A percentile compares a stretch with the other conserved stretches of the same genome.
These are phyloP conservation scores for Uronychia setigera DNA, from an alignment of 73 alveolate genomes.

Conservation along the genomic window DNA sequence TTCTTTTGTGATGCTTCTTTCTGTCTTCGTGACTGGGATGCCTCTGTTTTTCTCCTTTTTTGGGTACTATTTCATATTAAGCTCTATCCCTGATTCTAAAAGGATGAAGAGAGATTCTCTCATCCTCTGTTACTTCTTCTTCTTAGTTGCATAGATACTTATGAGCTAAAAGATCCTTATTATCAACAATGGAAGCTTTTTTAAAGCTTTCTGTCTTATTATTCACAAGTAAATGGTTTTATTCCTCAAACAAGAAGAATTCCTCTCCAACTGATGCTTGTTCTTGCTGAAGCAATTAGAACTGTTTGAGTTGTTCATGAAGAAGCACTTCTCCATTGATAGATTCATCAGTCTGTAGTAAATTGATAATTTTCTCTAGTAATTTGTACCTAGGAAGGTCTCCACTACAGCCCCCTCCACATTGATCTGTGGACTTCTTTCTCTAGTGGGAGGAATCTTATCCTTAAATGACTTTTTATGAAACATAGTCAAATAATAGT, in stretches of 20 bases:
- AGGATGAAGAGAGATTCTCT: not conserved
- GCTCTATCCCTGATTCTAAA: not conserved
- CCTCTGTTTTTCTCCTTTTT: too few relatives aligned
- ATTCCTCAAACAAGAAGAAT: not conserved
- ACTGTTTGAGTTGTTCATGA: constrained; percentile 42
- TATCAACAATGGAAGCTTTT: not conserved
- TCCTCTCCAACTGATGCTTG: constrained; percentile 11
- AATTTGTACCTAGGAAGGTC: constrained; percentile 2
- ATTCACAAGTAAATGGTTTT: not conserved
- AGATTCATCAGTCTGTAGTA: not conserved
- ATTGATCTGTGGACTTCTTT: too few relatives aligned
- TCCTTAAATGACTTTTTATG: not conserved
- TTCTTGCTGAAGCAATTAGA: constrained; percentile 20
- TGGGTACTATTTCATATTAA: not conserved
- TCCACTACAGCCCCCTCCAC: not conserved
- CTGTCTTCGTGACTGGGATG: too few relatives aligned
- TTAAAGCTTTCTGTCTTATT: not conserved
- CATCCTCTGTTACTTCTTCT: not conserved
- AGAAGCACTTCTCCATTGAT: constrained; percentile 19
- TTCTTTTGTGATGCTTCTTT: not conserved
- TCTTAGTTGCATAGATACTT: not conserved
- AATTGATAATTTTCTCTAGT: not conserved
- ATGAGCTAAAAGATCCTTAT: not conserved
- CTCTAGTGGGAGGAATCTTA: too few relatives aligned
- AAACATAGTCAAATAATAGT: constrained; percentile 5